Percentiles rank a stretch among this genome's conserved stretches.
Conservation (phyloP, 2,329 filamentous ascomycete genomes). For the Colletotrichum tabaci region DNA sequence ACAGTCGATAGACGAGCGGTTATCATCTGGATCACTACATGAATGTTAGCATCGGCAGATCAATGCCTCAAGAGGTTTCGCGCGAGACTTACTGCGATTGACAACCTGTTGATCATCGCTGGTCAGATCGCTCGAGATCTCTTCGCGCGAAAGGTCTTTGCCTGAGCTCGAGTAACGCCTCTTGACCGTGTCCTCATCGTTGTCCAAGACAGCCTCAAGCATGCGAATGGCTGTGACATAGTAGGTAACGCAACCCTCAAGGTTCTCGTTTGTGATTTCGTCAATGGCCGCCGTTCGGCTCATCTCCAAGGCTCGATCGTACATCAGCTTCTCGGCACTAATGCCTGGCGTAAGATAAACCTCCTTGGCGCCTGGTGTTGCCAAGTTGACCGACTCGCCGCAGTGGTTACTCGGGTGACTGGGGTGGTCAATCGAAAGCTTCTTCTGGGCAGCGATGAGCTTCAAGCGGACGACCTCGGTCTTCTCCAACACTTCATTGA, state of each 20-base stretch:
- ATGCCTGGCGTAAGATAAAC: conserved; percentile 90
- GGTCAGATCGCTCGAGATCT: conserved; percentile 66
- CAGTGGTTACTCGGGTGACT: conserved; percentile 87
- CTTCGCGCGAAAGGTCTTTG: conserved; percentile 60
- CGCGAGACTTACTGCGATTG: conserved; percentile 73
- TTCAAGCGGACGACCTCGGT: conserved; percentile 93
- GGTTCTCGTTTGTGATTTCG: conserved; percentile 92
- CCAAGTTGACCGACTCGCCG: conserved; percentile 68
- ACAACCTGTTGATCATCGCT: conserved; percentile 81
- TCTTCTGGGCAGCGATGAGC: conserved; percentile 87
- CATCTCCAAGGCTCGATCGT: conserved; percentile 97
- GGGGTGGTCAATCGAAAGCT: conserved; percentile 87
- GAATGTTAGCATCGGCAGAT: conserved; percentile 45
- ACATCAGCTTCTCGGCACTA: conserved; percentile 97
- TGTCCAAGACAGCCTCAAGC: conserved; percentile 94
- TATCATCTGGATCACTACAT: conserved; percentile 74
- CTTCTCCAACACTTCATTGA: conserved; percentile 98
- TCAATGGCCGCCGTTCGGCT: conserved; percentile 94
- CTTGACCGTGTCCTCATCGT: conserved; percentile 73
- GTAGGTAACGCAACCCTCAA: conserved; percentile 89
- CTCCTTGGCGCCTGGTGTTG: conserved; percentile 79
- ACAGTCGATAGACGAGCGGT: conserved; percentile 68
- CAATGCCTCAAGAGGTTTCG: no score
- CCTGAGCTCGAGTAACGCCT: conserved; percentile 56
- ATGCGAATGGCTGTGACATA: conserved; percentile 95